Evolutionary conservation across 352 stramenopile species (phyloP).

Genomic region (Labyrinthula sp.): DNA sequence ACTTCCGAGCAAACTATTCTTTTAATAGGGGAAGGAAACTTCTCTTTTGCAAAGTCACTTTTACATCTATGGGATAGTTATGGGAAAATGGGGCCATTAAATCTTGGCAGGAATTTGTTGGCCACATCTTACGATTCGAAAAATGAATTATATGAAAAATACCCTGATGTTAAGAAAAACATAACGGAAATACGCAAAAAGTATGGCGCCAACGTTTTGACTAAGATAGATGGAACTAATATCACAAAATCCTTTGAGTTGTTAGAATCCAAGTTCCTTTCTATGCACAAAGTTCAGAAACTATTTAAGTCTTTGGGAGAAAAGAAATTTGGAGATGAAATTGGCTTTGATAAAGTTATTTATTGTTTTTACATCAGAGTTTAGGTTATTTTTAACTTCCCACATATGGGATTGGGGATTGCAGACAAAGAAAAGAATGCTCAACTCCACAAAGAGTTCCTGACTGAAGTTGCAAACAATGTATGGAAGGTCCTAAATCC

Average conservation of each 20-base stretch:
- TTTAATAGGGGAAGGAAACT: slow-evolving; percentile 23
- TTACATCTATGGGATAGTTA: slow-evolving; percentile 13
- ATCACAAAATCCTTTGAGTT: no score
- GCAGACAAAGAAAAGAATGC: slow-evolving; percentile 25
- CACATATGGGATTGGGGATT: slow-evolving; percentile 16
- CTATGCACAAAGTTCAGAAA: no score
- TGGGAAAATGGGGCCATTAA: neutral
- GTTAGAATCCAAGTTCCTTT: no score
- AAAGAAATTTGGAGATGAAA: neutral
- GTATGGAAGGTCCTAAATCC: slow-evolving; percentile 14
- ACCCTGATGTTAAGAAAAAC: slow-evolving; percentile 24
- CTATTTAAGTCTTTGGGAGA: no score
- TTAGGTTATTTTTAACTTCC: slow-evolving; percentile 29
- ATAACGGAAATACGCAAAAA: slow-evolving; percentile 19
- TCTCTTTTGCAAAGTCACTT: slow-evolving; percentile 18
- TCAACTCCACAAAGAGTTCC: slow-evolving; percentile 13
- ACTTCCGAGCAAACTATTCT: slow-evolving; percentile 10
- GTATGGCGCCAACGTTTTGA: slow-evolving; percentile 15
- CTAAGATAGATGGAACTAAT: no score
- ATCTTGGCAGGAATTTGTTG: slow-evolving; percentile 13
- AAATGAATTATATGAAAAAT: slow-evolving; percentile 16
- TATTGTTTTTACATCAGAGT: slow-evolving; percentile 16
- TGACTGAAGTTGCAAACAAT: slow-evolving; percentile 7
- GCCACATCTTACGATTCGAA: slow-evolving; percentile 19
- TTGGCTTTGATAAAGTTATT: neutral